Percentiles rank a stretch among this genome's conserved stretches.
Conservation (phyloP, 106 monocot genomes). For the Chionographis japonica region DNA sequence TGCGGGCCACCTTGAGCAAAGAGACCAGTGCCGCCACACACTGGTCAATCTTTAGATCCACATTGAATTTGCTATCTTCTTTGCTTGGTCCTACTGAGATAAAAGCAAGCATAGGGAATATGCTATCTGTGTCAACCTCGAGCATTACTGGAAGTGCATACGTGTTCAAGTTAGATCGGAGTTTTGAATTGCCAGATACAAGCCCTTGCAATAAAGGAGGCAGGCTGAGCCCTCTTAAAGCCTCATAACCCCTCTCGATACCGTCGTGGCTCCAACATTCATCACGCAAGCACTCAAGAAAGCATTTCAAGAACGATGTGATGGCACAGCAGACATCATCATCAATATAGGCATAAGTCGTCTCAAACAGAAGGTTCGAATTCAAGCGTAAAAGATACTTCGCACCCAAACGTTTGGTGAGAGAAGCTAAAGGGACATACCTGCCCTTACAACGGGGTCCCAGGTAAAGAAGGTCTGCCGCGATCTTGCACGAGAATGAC, state of each 20-base stretch:
- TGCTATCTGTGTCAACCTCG: slow-evolving; percentile 83
- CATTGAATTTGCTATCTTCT: slow-evolving; percentile 25
- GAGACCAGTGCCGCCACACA: slow-evolving; percentile 86
- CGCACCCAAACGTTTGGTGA: slow-evolving; percentile 75
- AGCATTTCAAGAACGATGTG: slow-evolving; percentile 91
- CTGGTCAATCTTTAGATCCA: slow-evolving; percentile 50
- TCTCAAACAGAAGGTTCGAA: slow-evolving; percentile 61
- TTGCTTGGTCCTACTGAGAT: slow-evolving; percentile 56
- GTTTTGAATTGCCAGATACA: slow-evolving; percentile 71
- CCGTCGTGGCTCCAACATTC: slow-evolving; percentile 86
- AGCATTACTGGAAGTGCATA: slow-evolving; percentile 83
- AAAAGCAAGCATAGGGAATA: slow-evolving; percentile 84
- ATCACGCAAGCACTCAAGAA: slow-evolving; percentile 81
- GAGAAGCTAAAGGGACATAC: slow-evolving; percentile 86
- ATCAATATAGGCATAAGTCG: slow-evolving; percentile 66
- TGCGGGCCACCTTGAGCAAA: slow-evolving; percentile 86
- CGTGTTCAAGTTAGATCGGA: slow-evolving; percentile 85
- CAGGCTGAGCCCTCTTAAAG: slow-evolving; percentile 60
- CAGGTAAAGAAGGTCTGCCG: slow-evolving; percentile 51
- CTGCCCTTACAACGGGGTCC: slow-evolving; percentile 89
- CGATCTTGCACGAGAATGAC: slow-evolving; percentile 38
- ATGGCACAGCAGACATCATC: slow-evolving; percentile 90
- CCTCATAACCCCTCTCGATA: slow-evolving; percentile 72
- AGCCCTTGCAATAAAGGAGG: slow-evolving; percentile 77
- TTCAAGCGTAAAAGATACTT: slow-evolving; percentile 63